Base-by-base conservation (phyloP, 78 protist species). In the Dictyostelium discoideum region DNA sequence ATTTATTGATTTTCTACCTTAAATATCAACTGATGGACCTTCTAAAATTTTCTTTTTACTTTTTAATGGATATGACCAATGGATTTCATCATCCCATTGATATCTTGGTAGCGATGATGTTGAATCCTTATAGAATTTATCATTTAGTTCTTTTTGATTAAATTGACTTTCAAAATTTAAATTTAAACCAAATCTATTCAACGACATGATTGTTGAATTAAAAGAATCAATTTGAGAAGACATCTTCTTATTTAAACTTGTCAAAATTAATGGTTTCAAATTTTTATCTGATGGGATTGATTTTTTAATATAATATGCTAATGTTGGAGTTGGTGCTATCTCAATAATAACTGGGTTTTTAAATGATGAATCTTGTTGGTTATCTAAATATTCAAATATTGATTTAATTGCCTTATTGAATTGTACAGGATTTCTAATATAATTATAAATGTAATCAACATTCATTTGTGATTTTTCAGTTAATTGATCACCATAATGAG, bases 271-370 rank as follows among this genome's bases (percentile, higher is more conserved):
- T 84, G 88, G 29, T 1, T 26, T 29, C n/a, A 79, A 42, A 2
- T 42, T 42, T 42, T 42, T 42, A 42, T 42, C 46, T 5, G 26
- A 87, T 22, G 69, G 60, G 0, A 67, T n/a, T 11, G 44, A 26
- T 22, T 46, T 24, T 29, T 24, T 54, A 54, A 82, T 10, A 18
- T 54, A 54, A 82, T 10, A 18, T 84, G 88, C 39, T 84, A 84
- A 84, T n/a, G 88, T 84, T 84, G 78, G n/a, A 67, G 42, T 22
- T 84, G 88, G 88, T 39, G 88, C 1, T 37, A 84, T 84, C 24
- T 84, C 88, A 14, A 84, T 5, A 65, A 67, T 63, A 3, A 84
- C 65, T 24, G 76, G 32, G 2, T 29, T 16, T 13, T 13, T 48
- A 13, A 13, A 48, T 8, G 16, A 48, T 22, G 69, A 22, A 22